Conservation (phyloP, 176 grass and related monocot genomes). For the Rhynchospora breviuscula region DNA sequence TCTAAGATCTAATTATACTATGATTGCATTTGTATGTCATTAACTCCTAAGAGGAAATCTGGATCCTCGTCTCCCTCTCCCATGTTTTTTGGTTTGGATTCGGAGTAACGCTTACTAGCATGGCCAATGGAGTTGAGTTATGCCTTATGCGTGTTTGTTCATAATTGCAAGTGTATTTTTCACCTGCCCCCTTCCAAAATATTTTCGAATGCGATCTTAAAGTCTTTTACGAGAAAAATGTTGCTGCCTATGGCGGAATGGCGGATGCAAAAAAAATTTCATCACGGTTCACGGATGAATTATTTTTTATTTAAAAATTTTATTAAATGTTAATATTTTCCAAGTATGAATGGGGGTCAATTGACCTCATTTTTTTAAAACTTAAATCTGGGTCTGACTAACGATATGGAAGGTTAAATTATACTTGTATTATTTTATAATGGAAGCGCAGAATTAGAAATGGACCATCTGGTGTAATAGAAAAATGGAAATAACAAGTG, state of each 20-base stretch:
- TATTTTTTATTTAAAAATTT: no score
- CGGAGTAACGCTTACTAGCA: neutral
- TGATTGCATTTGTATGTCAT: neutral
- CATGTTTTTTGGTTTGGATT: slow-evolving; percentile 8
- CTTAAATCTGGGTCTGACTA: no score
- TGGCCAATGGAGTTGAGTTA: neutral
- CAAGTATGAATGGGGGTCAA: no score
- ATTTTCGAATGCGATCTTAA: no score
- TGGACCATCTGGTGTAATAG: neutral
- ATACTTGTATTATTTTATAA: neutral
- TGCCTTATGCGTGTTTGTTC: neutral
- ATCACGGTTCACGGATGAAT: no score
- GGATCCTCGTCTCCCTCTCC: neutral
- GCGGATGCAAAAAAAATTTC: no score
- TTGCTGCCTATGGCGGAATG: no score
- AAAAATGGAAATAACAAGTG: neutral
- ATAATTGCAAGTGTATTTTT: no score
- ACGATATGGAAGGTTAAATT: neutral
- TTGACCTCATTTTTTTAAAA: no score
- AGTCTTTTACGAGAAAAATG: no score
- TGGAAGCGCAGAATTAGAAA: neutral
- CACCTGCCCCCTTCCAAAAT: no score
- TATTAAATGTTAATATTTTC: no score
- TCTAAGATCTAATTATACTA: neutral
- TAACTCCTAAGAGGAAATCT: neutral